A percentile compares a stretch with the other conserved stretches of the same genome.
phyloP scores from a whole-genome alignment of 2,329 filamentous ascomycete species.

The Periconia macrospinosa region DNA sequence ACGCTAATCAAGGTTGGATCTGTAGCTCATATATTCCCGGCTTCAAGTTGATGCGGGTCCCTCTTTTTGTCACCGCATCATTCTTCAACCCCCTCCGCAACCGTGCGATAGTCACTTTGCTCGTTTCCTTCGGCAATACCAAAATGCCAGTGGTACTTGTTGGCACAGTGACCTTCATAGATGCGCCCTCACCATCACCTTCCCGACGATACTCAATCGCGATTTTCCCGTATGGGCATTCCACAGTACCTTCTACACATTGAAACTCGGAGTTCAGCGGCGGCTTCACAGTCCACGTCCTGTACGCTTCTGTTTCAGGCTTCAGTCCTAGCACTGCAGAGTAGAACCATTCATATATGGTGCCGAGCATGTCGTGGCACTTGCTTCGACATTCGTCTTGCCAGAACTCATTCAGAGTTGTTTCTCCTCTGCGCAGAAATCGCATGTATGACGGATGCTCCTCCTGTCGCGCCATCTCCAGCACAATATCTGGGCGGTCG shows the following conservation, averaged over 20 bases:
- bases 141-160: conserved; percentile 22
- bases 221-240: conserved; percentile 46
- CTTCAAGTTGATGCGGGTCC: conserved; percentile 8
- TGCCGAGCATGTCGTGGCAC: conserved; percentile 54
- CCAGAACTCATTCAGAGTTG: conserved; percentile 50
- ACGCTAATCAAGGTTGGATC: no score
- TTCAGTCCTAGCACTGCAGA: conserved; percentile 45
- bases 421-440: conserved; percentile 50
- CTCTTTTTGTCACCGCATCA: background rate
- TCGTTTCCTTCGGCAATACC: conserved; percentile 14
- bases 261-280: conserved; percentile 47
- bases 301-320: conserved; percentile 44
- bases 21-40: conserved; percentile 11
- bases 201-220: conserved; percentile 22
- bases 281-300: conserved; percentile 44
- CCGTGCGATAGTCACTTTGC: conserved; percentile 7
- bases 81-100: background rate
- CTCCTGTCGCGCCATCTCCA: conserved; percentile 49
- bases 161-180: conserved; percentile 26
- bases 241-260: conserved; percentile 41
- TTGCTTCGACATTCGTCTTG: conserved; percentile 49
- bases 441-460: conserved; percentile 55
- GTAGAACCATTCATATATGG: conserved; percentile 55
- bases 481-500: conserved; percentile 22
- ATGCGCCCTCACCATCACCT: background rate